Evolutionary conservation across 1,139 yeast species (phyloP), one percentile per base, ranked within the genome.

Genomic region (Yamadazyma diospyri): DNA sequence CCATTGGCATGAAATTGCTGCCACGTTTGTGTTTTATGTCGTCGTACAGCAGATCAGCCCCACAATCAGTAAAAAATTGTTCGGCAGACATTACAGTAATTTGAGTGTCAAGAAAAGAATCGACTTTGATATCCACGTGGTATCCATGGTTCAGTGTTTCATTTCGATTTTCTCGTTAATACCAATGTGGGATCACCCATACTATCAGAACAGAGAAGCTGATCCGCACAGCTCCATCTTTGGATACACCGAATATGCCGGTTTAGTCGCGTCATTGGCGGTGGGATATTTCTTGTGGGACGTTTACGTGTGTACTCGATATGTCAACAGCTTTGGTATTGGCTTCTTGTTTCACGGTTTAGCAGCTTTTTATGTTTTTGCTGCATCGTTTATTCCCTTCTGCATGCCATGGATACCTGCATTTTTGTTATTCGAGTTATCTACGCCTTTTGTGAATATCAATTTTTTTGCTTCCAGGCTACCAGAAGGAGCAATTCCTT

Each of bases 261-360:
- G 84, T 11, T 70, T 86, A 35, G 81, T 87, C 18, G 62, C 77
- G 24, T 68, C 94, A 2, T 62, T 80, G 53, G 89, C 95, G 5
- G 52, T 74, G 18, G 96, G 96, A 1, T 92, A 92, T 63, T 92
- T 92, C 54, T 47, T 86, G n/a, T 92, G 98, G 97, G 98, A 92
- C 55, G 56, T 82, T 16, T 57, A 67, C 38, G 78, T 86, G 40
- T 87, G 95, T 33, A 30, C 72, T 6, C 55, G 61, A 32, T 76
- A 83, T 59, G 72, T 77, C 36, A 57, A 70, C 6, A 59, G 78
- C 42, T 89, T 87, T 58, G 97, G 97, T 1, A 36, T 75, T 15
- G 94, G 95, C 11, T 92, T 89, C 53, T 71, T 85, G 42, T 57
- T 88, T 40, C 98, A 92, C 54, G 98, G 95, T 1, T 46, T 83